Evolutionary conservation across 2,329 filamentous ascomycete species (phyloP).

Genomic region (Aureobasidium sp.): DNA sequence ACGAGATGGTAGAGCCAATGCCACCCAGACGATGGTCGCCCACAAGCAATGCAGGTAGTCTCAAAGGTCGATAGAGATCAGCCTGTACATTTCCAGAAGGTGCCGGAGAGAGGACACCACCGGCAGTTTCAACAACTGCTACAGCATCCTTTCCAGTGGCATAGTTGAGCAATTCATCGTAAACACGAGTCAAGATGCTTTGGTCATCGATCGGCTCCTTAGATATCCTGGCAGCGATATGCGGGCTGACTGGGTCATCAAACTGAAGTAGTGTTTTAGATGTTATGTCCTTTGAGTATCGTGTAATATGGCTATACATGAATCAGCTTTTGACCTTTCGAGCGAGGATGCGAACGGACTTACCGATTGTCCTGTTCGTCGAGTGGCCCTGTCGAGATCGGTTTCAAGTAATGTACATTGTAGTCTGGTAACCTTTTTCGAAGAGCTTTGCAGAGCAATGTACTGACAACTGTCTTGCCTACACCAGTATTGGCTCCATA

Average conservation of each 20-base stretch:
- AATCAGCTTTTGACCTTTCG: background rate
- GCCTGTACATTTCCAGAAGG: slow-evolving; percentile 71
- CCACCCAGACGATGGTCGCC: slow-evolving; percentile 71
- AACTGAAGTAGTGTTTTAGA: slow-evolving; percentile 65
- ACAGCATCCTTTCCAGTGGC: slow-evolving; percentile 45
- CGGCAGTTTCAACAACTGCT: slow-evolving; percentile 72
- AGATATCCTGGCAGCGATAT: slow-evolving; percentile 54
- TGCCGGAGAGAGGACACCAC: slow-evolving; percentile 71
- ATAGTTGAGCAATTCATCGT: slow-evolving; percentile 37
- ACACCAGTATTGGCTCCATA: slow-evolving; percentile 81
- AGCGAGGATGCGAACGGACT: background rate
- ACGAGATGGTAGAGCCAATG: slow-evolving; percentile 72
- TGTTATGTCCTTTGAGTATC: slow-evolving; percentile 49
- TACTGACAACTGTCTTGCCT: slow-evolving; percentile 76
- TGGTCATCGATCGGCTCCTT: slow-evolving; percentile 16
- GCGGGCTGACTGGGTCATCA: slow-evolving; percentile 67
- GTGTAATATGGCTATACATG: slow-evolving; percentile 52
- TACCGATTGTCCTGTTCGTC: slow-evolving; percentile 66
- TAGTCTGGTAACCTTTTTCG: slow-evolving; percentile 40
- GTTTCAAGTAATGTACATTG: slow-evolving; percentile 64
- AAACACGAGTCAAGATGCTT: slow-evolving; percentile 33
- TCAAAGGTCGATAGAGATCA: slow-evolving; percentile 66
- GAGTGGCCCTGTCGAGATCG: slow-evolving; percentile 67
- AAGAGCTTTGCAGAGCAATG: slow-evolving; percentile 60
- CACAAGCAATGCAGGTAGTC: slow-evolving; percentile 66